A percentile compares a stretch with the other conserved stretches of the same genome.
Conservation (phyloP, 768 basidiomycete genomes). For the Rhodosporidiobolus sp. region DNA sequence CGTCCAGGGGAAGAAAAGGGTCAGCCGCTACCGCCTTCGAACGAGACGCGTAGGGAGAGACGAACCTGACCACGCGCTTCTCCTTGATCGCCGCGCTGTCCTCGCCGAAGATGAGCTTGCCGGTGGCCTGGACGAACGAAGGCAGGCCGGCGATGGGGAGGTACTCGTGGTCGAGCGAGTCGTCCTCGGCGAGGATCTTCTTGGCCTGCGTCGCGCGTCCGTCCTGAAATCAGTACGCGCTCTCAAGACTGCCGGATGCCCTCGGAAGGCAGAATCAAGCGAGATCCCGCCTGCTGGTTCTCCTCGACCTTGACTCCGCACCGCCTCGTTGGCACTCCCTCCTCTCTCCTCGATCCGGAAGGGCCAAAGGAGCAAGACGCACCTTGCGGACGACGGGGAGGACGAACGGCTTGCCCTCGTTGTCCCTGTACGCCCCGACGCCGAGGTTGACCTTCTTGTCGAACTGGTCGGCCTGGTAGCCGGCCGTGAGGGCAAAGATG, state of each 20-base stretch:
- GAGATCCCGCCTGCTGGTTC: not conserved
- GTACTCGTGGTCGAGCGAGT: constrained; percentile 52
- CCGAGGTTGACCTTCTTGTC: constrained; percentile 94
- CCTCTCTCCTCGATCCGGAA: not conserved
- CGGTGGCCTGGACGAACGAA: constrained; percentile 78
- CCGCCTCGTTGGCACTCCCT: not conserved
- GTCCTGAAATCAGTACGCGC: not conserved
- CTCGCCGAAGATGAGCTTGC: constrained; percentile 83
- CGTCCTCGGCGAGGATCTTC: constrained; percentile 59
- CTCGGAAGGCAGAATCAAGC: not conserved
- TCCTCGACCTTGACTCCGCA: not conserved
- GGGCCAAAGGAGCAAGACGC: not conserved
- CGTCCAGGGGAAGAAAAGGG: constrained; percentile 54
- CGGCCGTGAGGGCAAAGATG: constrained; percentile 66
- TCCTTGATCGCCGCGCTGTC: constrained; percentile 69
- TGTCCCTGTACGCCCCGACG: constrained; percentile 94
- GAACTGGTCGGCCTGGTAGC: constrained; percentile 92
- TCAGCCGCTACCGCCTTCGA: not conserved
- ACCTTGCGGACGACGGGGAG: constrained; percentile 85
- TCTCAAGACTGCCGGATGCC: too few relatives aligned
- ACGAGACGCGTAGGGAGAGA: constrained; percentile 33
- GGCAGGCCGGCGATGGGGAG: constrained; percentile 81
- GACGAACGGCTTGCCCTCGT: constrained; percentile 90
- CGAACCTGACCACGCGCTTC: constrained; percentile 60
- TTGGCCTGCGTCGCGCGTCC: constrained; percentile 58